Percentiles rank a stretch among this genome's conserved stretches.
These are phyloP conservation scores for Torulaspora pretoriensis DNA, from an alignment of 1,139 yeast genomes.

Conservation along the genomic window DNA sequence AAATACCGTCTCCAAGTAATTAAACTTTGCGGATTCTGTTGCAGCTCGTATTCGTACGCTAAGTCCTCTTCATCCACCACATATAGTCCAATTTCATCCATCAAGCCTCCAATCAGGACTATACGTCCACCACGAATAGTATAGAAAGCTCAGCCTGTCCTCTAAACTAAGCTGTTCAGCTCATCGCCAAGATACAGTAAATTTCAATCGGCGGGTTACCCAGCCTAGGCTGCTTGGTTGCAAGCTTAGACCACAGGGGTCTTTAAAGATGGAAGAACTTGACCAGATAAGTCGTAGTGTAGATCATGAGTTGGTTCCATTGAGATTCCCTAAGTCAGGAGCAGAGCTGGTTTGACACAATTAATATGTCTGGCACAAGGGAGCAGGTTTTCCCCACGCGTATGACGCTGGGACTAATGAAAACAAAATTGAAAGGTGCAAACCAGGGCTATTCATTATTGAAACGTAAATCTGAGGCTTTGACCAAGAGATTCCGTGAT, in stretches of 20 bases:
- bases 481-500: conserved; percentile 93
- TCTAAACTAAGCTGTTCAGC: background rate
- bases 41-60: conserved; percentile 34
- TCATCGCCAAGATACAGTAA: background rate
- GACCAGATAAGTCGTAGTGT: background rate
- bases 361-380: conserved; percentile 43
- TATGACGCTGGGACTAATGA: conserved; percentile 95
- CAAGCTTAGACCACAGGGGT: conserved; percentile 6
- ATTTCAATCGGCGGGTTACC: conserved; percentile 6
- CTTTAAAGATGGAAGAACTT: background rate
- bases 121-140: background rate
- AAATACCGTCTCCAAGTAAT: conserved; percentile 32
- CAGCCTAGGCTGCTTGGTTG: conserved; percentile 6
- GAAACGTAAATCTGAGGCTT: conserved; percentile 94
- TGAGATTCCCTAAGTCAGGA: background rate
- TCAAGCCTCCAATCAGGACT: background rate
- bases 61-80: conserved; percentile 28
- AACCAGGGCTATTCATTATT: conserved; percentile 91
- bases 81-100: conserved; percentile 14
- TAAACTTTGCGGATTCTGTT: conserved; percentile 21
- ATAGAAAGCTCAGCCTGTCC: background rate
- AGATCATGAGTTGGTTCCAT: background rate
- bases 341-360: background rate
- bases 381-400: conserved; percentile 94
- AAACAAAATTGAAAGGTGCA: conserved; percentile 93